These are phyloP conservation scores for Lasiosphaeria ovina DNA, from an alignment of 495 filamentous ascomycete genomes.

Conservation along the genomic window DNA sequence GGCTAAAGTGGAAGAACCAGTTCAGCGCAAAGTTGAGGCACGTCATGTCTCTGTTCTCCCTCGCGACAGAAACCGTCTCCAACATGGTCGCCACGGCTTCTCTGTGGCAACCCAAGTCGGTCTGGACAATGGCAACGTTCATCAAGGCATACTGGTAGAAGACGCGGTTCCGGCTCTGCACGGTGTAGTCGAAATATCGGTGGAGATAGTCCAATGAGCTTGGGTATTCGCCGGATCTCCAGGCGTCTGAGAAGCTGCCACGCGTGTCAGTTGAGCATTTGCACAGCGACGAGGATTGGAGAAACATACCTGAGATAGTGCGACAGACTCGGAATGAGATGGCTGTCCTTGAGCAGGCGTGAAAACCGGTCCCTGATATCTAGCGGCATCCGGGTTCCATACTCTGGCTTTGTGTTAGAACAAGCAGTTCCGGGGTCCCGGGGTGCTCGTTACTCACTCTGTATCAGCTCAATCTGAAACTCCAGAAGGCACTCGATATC, in stretches of 20 bases:
- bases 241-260: conserved; percentile 79
- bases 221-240: conserved; percentile 87
- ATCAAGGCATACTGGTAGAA: conserved; percentile 97
- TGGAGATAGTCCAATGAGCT: conserved; percentile 88
- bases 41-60: conserved; percentile 86
- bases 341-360: conserved; percentile 61
- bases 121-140: conserved; percentile 88
- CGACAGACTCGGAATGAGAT: conserved; percentile 65
- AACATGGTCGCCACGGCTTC: conserved; percentile 93
- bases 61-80: conserved; percentile 84
- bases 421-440: no score
- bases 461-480: conserved; percentile 82
- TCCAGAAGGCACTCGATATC: conserved; percentile 83
- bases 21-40: conserved; percentile 95
- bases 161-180: conserved; percentile 77
- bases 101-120: conserved; percentile 87
- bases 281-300: background rate
- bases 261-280: background rate
- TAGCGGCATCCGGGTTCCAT: conserved; percentile 67
- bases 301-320: conserved; percentile 69
- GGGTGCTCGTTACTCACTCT: conserved; percentile 65
- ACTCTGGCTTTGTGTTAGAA: conserved; percentile 17
- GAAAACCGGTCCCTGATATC: conserved; percentile 64
- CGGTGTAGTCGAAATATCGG: conserved; percentile 95
- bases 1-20: conserved; percentile 95